Evolutionary conservation across 129 eudicot genomes (phyloP), one percentile per base, ranked within the genome.

Genomic region (Pulicaria dysenterica): DNA sequence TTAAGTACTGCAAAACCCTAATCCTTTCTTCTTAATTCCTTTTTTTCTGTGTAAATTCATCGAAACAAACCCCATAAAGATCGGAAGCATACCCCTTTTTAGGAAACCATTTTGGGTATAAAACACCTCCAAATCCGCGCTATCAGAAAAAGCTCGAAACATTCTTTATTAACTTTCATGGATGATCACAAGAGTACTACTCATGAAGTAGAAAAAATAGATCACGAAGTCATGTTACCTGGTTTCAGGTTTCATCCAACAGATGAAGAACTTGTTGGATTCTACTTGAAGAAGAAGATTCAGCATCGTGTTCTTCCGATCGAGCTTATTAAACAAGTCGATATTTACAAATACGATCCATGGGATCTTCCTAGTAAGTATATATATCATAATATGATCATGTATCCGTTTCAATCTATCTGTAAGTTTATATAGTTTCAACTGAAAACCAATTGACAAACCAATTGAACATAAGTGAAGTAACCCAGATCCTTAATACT

Each of bases 301-400:
- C 91, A 85, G 56, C 87, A 77, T 48, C 78, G 79, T 40, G 3
- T 83, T 62, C 83, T 92, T 69, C 85, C 91, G 31, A 87, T 89
- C 65, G 96, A 87, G 83, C 79, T 89, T 64, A 92, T 92, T 36
- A 85, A 89, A 82, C 96, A 92, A 83, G 90, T 89, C 16, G 96
- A 92, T 44, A 87, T 92, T 41, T 92, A 92, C 76, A 92, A 89
- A 68, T 87, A 83, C 31, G 96, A 92, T 69, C 98, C 98, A 7
- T 89, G 96, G 96, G 98, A 92, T 75, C 98, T 92, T 80, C 98
- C 96, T 79, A 92, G 96, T 92, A 83, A 86, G 96, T 64, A 10
- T 37, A 37, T 64, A 10, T 37, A 37, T 24, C 1, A 24, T 24
- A 24, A 24, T 24, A 13, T 4, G 1, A 40, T 43, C 5, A 43